Percentiles rank a stretch among this genome's conserved stretches.
Evolutionary conservation across 73 alveolate species (phyloP).

Genomic region (Paramecium bursaria): DNA sequence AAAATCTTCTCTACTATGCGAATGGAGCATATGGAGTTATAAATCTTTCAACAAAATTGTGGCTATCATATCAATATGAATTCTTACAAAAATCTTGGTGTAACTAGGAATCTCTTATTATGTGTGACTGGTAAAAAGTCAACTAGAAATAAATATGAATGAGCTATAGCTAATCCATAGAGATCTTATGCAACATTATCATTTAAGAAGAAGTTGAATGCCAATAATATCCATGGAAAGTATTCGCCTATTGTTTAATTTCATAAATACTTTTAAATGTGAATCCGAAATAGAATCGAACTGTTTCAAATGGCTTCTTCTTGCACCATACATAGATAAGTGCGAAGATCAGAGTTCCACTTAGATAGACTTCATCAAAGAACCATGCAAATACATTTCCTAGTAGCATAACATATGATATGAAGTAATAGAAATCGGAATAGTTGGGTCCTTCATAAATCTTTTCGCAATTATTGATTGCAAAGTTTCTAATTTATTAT

Average conservation of each 20-base stretch:
- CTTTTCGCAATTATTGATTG: slow-evolving; percentile 9
- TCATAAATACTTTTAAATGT: slow-evolving; percentile 45
- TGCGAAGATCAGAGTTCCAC: slow-evolving; percentile 39
- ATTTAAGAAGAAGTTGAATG: slow-evolving; percentile 16
- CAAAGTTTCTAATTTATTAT: not conserved
- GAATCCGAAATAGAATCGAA: slow-evolving; percentile 60
- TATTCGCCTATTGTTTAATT: slow-evolving; percentile 12
- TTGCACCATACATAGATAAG: slow-evolving; percentile 66
- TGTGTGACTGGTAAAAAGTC: slow-evolving; percentile 61
- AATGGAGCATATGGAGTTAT: slow-evolving; percentile 32
- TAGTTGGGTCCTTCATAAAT: slow-evolving; percentile 35
- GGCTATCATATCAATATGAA: not conserved
- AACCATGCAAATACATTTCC: slow-evolving; percentile 50
- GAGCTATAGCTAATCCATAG: slow-evolving; percentile 53
- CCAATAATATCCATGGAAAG: slow-evolving; percentile 64
- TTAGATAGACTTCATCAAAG: slow-evolving; percentile 19
- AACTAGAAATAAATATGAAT: slow-evolving; percentile 36
- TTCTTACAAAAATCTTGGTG: slow-evolving; percentile 60
- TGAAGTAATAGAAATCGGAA: slow-evolving; percentile 44
- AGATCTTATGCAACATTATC: slow-evolving; percentile 37
- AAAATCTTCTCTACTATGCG: slow-evolving; percentile 41
- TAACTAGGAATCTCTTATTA: slow-evolving; percentile 2
- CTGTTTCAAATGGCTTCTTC: slow-evolving; percentile 69
- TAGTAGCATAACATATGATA: slow-evolving; percentile 15
- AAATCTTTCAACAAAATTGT: slow-evolving; percentile 29